phyloP scores from a whole-genome alignment of 306 rosid species.

The Lotus japonicus region DNA sequence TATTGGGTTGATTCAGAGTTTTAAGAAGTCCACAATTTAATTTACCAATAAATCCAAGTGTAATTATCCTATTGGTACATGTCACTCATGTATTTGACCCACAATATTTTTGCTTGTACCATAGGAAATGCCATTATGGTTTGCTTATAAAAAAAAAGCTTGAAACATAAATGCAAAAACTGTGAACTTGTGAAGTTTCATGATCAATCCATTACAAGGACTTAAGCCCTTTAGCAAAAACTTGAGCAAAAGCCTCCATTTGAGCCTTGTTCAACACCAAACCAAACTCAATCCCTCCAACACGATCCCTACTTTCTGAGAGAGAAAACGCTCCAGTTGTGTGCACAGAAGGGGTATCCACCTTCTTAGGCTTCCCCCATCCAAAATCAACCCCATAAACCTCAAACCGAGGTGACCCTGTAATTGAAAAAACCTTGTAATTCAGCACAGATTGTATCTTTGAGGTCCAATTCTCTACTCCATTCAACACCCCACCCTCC shows the following conservation, averaged over 20 bases:
- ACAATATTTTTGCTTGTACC: too few relatives aligned
- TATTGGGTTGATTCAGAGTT: too few relatives aligned
- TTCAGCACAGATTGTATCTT: neutral
- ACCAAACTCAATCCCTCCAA: slow-evolving; percentile 36
- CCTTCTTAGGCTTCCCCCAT: slow-evolving; percentile 46
- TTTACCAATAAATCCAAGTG: too few relatives aligned
- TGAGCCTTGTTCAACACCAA: slow-evolving; percentile 19
- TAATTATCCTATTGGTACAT: too few relatives aligned
- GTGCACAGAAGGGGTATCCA: slow-evolving; percentile 27
- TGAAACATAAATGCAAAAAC: too few relatives aligned
- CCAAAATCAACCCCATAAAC: slow-evolving; percentile 46
- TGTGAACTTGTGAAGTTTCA: too few relatives aligned
- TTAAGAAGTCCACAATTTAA: too few relatives aligned
- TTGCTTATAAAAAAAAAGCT: too few relatives aligned
- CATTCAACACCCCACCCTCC: slow-evolving; percentile 11
- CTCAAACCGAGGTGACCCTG: slow-evolving; percentile 46
- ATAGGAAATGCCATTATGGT: too few relatives aligned
- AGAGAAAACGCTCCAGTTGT: slow-evolving; percentile 30
- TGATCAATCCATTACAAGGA: neutral
- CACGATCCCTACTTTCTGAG: slow-evolving; percentile 2
- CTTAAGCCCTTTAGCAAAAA: neutral
- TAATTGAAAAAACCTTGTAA: neutral
- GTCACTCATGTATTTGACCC: too few relatives aligned
- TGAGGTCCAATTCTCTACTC: neutral
- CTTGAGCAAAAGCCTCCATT: slow-evolving; percentile 27